These are phyloP conservation scores for Fusarium abutilonis DNA, from an alignment of 2,329 filamentous ascomycete genomes.

Conservation along the genomic window DNA sequence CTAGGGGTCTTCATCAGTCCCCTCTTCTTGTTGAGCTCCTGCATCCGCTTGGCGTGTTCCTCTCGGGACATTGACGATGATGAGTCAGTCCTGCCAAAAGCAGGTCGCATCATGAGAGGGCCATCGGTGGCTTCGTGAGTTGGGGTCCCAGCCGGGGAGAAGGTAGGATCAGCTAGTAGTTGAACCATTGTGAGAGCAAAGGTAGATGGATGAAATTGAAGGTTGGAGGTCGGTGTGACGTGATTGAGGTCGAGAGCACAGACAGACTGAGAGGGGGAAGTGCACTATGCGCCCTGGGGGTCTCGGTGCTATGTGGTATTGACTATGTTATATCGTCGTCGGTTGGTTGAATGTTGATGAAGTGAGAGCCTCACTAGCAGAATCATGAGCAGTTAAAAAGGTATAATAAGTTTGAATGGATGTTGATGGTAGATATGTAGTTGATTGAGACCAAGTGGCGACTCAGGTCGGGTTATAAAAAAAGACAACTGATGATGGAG, in stretches of 20 bases:
- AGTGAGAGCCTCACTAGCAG: slow-evolving; percentile 42
- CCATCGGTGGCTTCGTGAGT: slow-evolving; percentile 41
- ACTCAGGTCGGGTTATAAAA: slow-evolving; percentile 45
- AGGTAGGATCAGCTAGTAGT: slow-evolving; percentile 45
- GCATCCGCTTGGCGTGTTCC: slow-evolving; percentile 54
- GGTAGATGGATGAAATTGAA: slow-evolving; percentile 1
- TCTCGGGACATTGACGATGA: slow-evolving; percentile 51
- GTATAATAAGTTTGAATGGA: slow-evolving; percentile 33
- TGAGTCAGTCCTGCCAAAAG: slow-evolving; percentile 39
- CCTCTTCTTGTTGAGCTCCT: slow-evolving; percentile 52
- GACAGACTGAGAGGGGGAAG: slow-evolving; percentile 18
- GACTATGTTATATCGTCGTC: slow-evolving; percentile 34
- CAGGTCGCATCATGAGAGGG: slow-evolving; percentile 36
- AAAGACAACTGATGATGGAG: slow-evolving; percentile 37
- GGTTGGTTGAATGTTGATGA: slow-evolving; percentile 29
- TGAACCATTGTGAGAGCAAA: slow-evolving; percentile 47
- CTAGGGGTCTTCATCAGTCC: slow-evolving; percentile 53
- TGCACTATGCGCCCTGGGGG: slow-evolving; percentile 6
- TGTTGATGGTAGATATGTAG: slow-evolving; percentile 10
- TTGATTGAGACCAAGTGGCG: slow-evolving; percentile 35
- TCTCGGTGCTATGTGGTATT: slow-evolving; percentile 35
- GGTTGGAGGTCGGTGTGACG: slow-evolving; percentile 2
- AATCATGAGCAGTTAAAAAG: slow-evolving; percentile 41
- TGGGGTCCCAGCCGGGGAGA: slow-evolving; percentile 42
- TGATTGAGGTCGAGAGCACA: slow-evolving; percentile 9